A percentile compares a stretch with the other conserved stretches of the same genome.
These are phyloP conservation scores for Tolypocladium tundrense DNA, from an alignment of 2,329 filamentous ascomycete genomes.

Conservation along the genomic window DNA sequence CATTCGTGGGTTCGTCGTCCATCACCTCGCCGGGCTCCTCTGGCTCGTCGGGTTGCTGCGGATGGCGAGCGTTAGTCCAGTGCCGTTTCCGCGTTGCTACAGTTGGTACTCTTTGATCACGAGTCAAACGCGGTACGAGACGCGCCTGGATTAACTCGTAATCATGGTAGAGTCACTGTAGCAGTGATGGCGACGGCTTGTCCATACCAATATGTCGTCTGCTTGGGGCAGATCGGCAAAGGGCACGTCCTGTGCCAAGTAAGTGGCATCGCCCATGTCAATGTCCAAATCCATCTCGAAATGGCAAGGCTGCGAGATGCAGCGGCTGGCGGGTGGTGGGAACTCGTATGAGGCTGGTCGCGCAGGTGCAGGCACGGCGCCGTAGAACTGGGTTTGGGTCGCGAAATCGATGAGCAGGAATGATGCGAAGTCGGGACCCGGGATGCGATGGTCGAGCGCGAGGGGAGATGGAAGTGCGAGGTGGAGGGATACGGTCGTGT, in stretches of 20 bases:
- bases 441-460: background rate
- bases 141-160: no score
- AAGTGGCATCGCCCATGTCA: constrained; percentile 57
- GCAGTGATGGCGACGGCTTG: background rate
- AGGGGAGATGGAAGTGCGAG: background rate
- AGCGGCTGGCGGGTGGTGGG: background rate
- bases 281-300: constrained; percentile 56
- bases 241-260: constrained; percentile 18
- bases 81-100: background rate
- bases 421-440: background rate
- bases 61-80: constrained; percentile 6
- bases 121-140: no score
- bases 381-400: background rate
- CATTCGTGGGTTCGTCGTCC: constrained; percentile 18
- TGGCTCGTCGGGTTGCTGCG: constrained; percentile 23
- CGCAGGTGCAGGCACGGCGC: background rate
- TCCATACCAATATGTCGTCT: constrained; percentile 26
- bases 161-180: no score
- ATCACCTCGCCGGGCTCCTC: constrained; percentile 28
- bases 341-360: background rate
- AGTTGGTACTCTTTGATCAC: no score
- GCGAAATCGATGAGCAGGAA: background rate
- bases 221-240: constrained; percentile 15
- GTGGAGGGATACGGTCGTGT: background rate
- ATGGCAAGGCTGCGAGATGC: background rate